Base-by-base conservation (phyloP, 352 stramenopile genomes). In the Pythium rhizo-oryzae region DNA sequence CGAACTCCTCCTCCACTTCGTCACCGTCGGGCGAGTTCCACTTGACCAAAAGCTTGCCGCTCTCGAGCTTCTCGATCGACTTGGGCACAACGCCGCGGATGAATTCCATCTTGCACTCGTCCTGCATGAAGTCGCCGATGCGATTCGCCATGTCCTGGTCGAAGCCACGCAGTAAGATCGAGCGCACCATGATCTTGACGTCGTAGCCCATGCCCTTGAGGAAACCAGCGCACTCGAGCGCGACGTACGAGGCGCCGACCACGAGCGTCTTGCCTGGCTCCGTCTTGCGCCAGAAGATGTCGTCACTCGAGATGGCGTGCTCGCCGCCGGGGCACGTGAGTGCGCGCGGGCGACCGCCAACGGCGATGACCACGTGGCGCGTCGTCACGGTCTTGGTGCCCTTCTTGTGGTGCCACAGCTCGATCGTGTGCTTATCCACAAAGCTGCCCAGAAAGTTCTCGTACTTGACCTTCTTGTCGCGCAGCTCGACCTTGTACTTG, bases 221-320 rank as follows among this genome's bases (percentile, higher is more conserved):
- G 72, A 99, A 99, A 33, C 98, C 97, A 33, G 97, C 97, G 67
- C 96, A 99, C 81, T 99, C 97, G 23, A 99, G 89, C 59, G 93
- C 94, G 54, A 99, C 98, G 80, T 99, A 99, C 11, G 94, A 98
- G 6, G 95, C 97, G 37, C 98, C 98, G 18, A 99, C 89, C 33
- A 98, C 97, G 13, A 99, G 82, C 18, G 97, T 99, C 80, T 99
- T 99, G 54, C 97, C 98, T 0, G 97, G 92, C 19, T 94, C 81
- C 13, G 77, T 83, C 82, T 83, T 81, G 62, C 80, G 84, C 80
- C 82, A 98, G 49, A 94, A 94, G 35, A 92, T 93, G 57, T 94
- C 87, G 64, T 94, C 85, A 67, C 84, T 93, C 52, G 93, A 97
- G 76, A 99, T 98, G 25, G 96, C 96, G 59, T 97, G 79, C 54